phyloP scores from a whole-genome alignment of 305 asterid species.

The Fraxinus sp. region DNA sequence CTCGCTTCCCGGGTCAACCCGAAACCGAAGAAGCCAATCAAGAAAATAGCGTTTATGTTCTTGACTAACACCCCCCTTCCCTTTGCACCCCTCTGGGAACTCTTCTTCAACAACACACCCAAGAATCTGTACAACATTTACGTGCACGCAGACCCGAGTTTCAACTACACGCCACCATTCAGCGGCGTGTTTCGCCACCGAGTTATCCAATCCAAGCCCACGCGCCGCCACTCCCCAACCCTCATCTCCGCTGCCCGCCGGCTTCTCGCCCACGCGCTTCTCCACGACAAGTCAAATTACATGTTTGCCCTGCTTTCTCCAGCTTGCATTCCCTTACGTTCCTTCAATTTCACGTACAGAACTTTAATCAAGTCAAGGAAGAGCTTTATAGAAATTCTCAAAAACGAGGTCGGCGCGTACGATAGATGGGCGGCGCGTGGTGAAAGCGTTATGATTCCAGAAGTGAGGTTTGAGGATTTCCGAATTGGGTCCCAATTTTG shows the following conservation, averaged over 20 bases:
- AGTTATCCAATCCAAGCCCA: slow-evolving; percentile 53
- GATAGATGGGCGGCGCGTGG: slow-evolving; percentile 92
- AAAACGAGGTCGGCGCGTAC: slow-evolving; percentile 63
- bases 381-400: slow-evolving; percentile 68
- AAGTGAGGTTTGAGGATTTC: slow-evolving; percentile 53
- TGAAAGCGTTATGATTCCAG: slow-evolving; percentile 62
- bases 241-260: slow-evolving; percentile 77
- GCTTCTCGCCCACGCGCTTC: slow-evolving; percentile 66
- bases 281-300: slow-evolving; percentile 58
- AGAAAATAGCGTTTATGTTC: slow-evolving; percentile 77
- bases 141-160: slow-evolving; percentile 64
- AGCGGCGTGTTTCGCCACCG: slow-evolving; percentile 57
- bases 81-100: slow-evolving; percentile 75
- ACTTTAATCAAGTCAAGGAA: slow-evolving; percentile 33
- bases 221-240: slow-evolving; percentile 67
- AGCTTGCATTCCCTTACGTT: slow-evolving; percentile 63
- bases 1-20: slow-evolving; percentile 54
- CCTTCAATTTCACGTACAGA: slow-evolving; percentile 51
- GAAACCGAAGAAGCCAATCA: slow-evolving; percentile 35
- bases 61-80: slow-evolving; percentile 68
- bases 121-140: slow-evolving; percentile 56
- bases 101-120: slow-evolving; percentile 55
- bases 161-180: slow-evolving; percentile 41
- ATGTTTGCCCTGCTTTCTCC: slow-evolving; percentile 76
- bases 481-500: slow-evolving; percentile 92